A percentile compares a stretch with the other conserved stretches of the same genome.
Conservation (phyloP, 2,329 filamentous ascomycete genomes). For the Metarhizium rileyi region DNA sequence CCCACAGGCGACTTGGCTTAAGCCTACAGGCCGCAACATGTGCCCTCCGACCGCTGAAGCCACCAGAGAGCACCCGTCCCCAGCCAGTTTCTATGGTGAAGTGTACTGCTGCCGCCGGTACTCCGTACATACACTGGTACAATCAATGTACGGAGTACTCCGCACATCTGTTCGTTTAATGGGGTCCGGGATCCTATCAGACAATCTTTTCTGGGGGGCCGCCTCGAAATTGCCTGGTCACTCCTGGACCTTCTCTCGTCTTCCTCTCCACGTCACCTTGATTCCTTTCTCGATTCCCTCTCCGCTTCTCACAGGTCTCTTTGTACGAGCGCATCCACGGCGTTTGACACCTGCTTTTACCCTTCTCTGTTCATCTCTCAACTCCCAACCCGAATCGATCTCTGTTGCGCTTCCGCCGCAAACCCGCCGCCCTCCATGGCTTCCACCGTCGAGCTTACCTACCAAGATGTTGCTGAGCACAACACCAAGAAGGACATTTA, state of each 20-base stretch:
- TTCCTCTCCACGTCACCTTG: constrained; percentile 4
- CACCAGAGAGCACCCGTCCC: too few relatives aligned
- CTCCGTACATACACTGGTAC: too few relatives aligned
- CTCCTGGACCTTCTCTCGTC: neutral
- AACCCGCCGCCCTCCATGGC: constrained; percentile 16
- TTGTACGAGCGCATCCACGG: neutral
- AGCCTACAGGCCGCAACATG: neutral
- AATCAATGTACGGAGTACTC: too few relatives aligned
- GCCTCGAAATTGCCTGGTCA: neutral
- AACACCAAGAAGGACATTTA: constrained; percentile 90
- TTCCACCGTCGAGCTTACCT: constrained; percentile 49
- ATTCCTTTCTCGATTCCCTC: neutral
- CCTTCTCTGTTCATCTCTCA: neutral
- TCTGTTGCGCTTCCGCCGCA: neutral
- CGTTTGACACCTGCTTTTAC: neutral
- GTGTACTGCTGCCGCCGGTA: too few relatives aligned
- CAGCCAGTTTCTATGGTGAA: too few relatives aligned
- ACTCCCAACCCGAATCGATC: neutral
- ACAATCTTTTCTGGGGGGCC: neutral
- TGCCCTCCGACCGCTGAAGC: too few relatives aligned
- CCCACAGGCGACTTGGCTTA: neutral
- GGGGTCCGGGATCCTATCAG: neutral
- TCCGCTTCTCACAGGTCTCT: constrained; percentile 4
- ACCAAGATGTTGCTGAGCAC: constrained; percentile 74
- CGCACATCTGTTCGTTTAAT: too few relatives aligned